Conservation (phyloP, 306 rosid species). For the Morella rubra region DNA sequence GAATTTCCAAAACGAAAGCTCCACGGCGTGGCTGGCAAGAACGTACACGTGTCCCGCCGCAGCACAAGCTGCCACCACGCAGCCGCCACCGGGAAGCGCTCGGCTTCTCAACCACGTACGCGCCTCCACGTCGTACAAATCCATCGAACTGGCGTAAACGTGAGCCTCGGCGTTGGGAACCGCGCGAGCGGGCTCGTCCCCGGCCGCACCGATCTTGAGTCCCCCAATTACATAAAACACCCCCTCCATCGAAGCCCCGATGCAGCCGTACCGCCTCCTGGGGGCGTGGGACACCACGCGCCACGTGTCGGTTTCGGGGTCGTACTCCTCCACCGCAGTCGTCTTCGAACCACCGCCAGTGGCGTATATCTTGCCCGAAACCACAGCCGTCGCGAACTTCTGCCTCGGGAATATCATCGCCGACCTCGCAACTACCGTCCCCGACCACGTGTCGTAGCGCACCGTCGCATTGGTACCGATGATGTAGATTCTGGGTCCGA, state of each 20-base stretch:
- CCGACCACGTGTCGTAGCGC: conserved; percentile 61
- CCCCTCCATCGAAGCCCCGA: conserved; percentile 59
- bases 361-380: conserved; percentile 51
- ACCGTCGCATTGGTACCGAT: conserved; percentile 54
- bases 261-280: conserved; percentile 60
- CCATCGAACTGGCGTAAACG: conserved; percentile 74
- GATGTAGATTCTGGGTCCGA: conserved; percentile 50
- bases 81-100: conserved; percentile 60
- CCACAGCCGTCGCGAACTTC: conserved; percentile 57
- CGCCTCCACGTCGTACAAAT: conserved; percentile 62
- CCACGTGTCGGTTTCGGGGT: conserved; percentile 48
- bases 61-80: conserved; percentile 69
- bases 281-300: conserved; percentile 44
- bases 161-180: conserved; percentile 41
- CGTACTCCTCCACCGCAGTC: conserved; percentile 56
- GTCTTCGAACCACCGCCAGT: conserved; percentile 53
- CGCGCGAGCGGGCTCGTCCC: conserved; percentile 32
- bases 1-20: conserved; percentile 73
- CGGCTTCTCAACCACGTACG: conserved; percentile 63
- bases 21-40: conserved; percentile 72
- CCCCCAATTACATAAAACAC: conserved; percentile 67
- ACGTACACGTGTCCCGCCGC: conserved; percentile 41
- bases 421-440: conserved; percentile 37
- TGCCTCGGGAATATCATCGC: conserved; percentile 52
- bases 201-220: conserved; percentile 47